Conservation (phyloP, 2,329 filamentous ascomycete species). For the Cercospora janseana region DNA sequence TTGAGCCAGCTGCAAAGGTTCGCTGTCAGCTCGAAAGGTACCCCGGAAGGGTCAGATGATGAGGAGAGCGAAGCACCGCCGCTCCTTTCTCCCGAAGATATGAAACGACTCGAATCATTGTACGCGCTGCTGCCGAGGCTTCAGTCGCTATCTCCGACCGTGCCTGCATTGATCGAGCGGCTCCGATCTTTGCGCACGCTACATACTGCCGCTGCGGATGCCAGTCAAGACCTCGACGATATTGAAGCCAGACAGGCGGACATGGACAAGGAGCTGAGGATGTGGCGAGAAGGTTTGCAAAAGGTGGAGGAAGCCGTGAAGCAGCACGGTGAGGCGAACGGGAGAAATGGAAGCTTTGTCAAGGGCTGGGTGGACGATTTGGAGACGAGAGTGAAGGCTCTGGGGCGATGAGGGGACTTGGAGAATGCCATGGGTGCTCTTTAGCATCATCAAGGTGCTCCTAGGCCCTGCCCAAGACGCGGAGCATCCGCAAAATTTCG, state of each 20-base stretch:
- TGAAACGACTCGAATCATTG: conserved; percentile 83
- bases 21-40: conserved; percentile 5
- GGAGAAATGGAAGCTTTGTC: conserved; percentile 78
- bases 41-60: conserved; percentile 15
- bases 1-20: conserved; percentile 55
- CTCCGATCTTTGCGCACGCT: conserved; percentile 79
- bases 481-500: too few species aligned
- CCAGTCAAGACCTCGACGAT: conserved; percentile 71
- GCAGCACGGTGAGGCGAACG: conserved; percentile 67
- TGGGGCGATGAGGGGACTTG: conserved; percentile 25
- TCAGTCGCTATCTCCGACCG: conserved; percentile 76
- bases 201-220: conserved; percentile 81
- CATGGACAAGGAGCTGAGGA: conserved; percentile 77
- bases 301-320: conserved; percentile 74
- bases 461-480: too few species aligned
- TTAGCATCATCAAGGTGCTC: too few species aligned
- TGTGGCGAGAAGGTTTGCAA: conserved; percentile 78
- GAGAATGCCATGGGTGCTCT: too few species aligned
- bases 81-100: conserved; percentile 59
- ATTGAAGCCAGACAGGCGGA: conserved; percentile 78
- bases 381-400: conserved; percentile 67
- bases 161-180: conserved; percentile 82
- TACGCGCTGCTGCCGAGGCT: conserved; percentile 88
- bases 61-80: conserved; percentile 39
- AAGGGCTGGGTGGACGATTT: conserved; percentile 86